Evolutionary conservation across 1,139 yeast genomes (phyloP), one percentile per base, ranked within the genome.

Genomic region (Lodderomyces metapsilosis): DNA sequence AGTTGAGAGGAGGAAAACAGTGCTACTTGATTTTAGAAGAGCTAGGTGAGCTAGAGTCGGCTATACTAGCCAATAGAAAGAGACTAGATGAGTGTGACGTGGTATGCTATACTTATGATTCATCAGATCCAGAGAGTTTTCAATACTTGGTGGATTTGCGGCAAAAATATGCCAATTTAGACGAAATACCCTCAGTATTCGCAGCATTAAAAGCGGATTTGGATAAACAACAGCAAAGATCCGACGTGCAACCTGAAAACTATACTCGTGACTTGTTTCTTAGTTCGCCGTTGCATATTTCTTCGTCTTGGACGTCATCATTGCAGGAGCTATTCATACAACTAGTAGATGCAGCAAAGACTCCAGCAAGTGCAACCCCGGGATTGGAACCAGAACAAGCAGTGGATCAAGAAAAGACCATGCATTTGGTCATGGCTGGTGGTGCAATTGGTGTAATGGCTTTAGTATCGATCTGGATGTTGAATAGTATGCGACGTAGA

Each of bases 121-220:
- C 97, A 0, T 84, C 96, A 1, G 97, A 92, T 57, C 97, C 98
- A 0, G 95, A 91, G 43, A 87, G 96, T 40, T 92, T 92, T 61
- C 88, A 89, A 42, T 83, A 87, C 57, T 66, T 91, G 42, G 84
- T 86, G 22, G 85, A 86, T 22, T 62, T 89, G 21, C 68, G 89
- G 20, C 67, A 72, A 37, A 74, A 71, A 46, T 80, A 84, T 53
- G 66, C 32, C 32, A 42, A 52, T 12, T 64, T 91, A 32, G 83
- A 81, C 52, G 80, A 80, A 41, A 68, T 91, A 2, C 98, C 98
- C 0, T 77, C 87, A 4, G 84, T 91, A 0, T 88, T 84, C 57
- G 98, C 89, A 1, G 98, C 96, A 0, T 66, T 89, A 22, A 92
- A 92, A 57, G 98, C 98, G 0, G 98, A 92, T 61, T 69, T 89